phyloP scores from a whole-genome alignment of 2,329 filamentous ascomycete genomes.

The Colletotrichum tofieldiae region DNA sequence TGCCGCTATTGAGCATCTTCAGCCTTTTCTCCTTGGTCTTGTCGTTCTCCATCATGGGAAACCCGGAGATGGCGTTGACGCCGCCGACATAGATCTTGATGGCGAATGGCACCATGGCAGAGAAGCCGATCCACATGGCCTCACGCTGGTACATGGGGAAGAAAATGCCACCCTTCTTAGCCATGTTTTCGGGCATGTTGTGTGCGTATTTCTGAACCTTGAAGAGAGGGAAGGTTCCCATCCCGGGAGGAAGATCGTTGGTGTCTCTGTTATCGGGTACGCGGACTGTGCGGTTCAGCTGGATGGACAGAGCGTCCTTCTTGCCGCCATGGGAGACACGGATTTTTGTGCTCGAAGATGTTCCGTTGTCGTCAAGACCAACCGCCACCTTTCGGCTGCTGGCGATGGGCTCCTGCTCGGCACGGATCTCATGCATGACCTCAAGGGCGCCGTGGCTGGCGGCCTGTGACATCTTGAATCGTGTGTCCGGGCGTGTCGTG shows the following conservation, averaged over 20 bases:
- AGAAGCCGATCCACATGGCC: conserved; percentile 58
- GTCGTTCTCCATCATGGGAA: conserved; percentile 47
- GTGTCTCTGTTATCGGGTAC: conserved; percentile 57
- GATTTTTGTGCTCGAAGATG: conserved; percentile 21
- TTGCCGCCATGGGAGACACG: conserved; percentile 25
- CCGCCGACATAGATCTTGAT: conserved; percentile 59
- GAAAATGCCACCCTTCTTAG: conserved; percentile 60
- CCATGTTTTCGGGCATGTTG: conserved; percentile 53
- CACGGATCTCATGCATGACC: conserved; percentile 37
- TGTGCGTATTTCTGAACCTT: conserved; percentile 51
- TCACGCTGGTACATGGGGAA: conserved; percentile 62
- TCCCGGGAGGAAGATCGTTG: conserved; percentile 53
- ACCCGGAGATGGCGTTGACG: conserved; percentile 58
- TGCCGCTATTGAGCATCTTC: conserved; percentile 23
- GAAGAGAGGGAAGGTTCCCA: conserved; percentile 58
- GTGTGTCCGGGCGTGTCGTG: background rate
- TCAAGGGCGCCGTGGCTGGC: conserved; percentile 21
- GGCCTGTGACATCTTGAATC: background rate
- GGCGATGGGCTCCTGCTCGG: conserved; percentile 19
- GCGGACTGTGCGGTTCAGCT: conserved; percentile 59
- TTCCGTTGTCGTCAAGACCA: conserved; percentile 3
- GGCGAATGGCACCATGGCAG: conserved; percentile 49
- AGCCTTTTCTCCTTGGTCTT: conserved; percentile 40
- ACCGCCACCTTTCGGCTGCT: conserved; percentile 35
- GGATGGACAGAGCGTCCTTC: conserved; percentile 50